These are phyloP conservation scores for Tuber magnatum DNA, from an alignment of 495 filamentous ascomycete genomes.

Conservation along the genomic window DNA sequence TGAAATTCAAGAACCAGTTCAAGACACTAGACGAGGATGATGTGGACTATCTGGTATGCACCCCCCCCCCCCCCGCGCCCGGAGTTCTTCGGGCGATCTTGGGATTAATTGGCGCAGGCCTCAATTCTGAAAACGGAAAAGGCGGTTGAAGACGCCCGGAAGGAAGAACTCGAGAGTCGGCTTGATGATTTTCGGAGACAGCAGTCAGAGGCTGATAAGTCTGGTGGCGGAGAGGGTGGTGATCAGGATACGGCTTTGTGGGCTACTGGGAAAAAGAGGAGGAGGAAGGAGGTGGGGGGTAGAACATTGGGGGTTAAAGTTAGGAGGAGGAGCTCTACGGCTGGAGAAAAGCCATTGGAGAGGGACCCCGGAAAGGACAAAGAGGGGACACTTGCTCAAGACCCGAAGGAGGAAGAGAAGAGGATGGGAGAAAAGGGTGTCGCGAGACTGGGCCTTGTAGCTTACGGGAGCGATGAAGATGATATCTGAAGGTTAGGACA, in stretches of 20 bases:
- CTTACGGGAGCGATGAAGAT: constrained; percentile 34
- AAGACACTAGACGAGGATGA: constrained; percentile 89
- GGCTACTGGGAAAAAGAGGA: constrained; percentile 19
- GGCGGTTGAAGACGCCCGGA: constrained; percentile 27
- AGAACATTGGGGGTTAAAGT: constrained; percentile 27
- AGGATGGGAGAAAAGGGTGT: not conserved
- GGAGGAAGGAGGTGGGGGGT: constrained; percentile 20
- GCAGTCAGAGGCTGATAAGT: constrained; percentile 29
- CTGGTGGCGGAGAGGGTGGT: constrained; percentile 9
- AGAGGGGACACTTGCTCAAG: not conserved
- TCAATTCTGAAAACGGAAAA: constrained; percentile 28
- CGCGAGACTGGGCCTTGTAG: constrained; percentile 28
- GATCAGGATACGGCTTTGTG: constrained; percentile 14
- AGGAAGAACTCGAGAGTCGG: constrained; percentile 28
- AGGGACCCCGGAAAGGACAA: not conserved
- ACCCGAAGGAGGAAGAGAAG: constrained; percentile 11
- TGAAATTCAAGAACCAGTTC: constrained; percentile 85
- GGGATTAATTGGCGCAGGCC: constrained; percentile 14
- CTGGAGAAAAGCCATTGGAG: not conserved
- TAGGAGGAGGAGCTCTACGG: constrained; percentile 16
- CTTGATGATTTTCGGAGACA: constrained; percentile 35
- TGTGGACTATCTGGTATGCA: constrained; percentile 71
- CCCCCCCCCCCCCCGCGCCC: too few species aligned
- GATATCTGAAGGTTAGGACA: not conserved
- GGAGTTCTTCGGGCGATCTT: not conserved